Evolutionary conservation across 805 yeast species (phyloP).

Genomic region (Candida succiphila): DNA sequence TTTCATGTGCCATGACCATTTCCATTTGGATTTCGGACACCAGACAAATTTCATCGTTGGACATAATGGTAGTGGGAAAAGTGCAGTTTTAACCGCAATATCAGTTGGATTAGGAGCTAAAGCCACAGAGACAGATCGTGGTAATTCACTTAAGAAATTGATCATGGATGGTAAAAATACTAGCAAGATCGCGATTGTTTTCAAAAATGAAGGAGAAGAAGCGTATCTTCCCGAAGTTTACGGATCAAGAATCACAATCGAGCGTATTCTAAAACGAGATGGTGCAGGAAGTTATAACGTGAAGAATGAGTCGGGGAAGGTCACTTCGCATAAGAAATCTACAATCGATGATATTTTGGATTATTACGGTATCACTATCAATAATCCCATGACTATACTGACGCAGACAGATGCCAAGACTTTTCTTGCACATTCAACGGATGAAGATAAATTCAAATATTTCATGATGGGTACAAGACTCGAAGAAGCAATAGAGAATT

Average conservation of each 20-base stretch:
- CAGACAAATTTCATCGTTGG: constrained; percentile 83
- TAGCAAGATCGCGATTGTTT: constrained; percentile 56
- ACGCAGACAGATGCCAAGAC: constrained; percentile 93
- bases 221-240: constrained; percentile 54
- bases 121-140: constrained; percentile 83
- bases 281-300: constrained; percentile 47
- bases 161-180: constrained; percentile 67
- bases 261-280: constrained; percentile 49
- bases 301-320: constrained; percentile 38
- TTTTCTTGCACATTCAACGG: constrained; percentile 70
- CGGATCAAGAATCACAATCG: constrained; percentile 64
- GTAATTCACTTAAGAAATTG: constrained; percentile 54
- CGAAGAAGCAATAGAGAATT: constrained; percentile 52
- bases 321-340: constrained; percentile 49
- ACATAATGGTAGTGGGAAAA: constrained; percentile 84
- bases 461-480: constrained; percentile 77
- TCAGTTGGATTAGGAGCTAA: constrained; percentile 83
- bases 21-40: constrained; percentile 67
- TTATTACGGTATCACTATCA: constrained; percentile 68
- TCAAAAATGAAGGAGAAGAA: constrained; percentile 57
- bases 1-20: constrained; percentile 86
- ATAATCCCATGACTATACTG: constrained; percentile 84
- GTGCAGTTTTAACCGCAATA: constrained; percentile 81
- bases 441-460: constrained; percentile 59
- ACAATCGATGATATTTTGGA: constrained; percentile 62